Percentiles rank a stretch among this genome's conserved stretches.
Conservation (phyloP, 306 rosid species). For the Ormosia semicastrata region DNA sequence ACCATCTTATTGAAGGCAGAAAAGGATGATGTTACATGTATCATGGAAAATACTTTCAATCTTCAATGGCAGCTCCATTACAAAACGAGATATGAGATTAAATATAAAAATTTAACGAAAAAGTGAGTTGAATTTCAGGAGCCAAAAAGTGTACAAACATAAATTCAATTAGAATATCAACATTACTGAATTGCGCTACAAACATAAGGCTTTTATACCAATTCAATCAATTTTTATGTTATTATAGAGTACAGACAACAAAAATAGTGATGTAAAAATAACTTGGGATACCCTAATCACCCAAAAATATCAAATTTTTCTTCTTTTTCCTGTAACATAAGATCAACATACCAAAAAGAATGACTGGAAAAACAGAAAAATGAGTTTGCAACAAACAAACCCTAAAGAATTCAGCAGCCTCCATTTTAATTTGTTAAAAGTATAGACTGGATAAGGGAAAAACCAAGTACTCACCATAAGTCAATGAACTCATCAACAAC, state of each 20-base stretch:
- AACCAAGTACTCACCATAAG: constrained; percentile 71
- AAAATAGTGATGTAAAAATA: not conserved
- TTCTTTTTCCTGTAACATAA: not conserved
- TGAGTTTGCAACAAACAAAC: not conserved
- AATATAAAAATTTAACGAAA: too few species aligned
- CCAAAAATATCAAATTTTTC: not conserved
- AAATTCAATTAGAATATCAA: not conserved
- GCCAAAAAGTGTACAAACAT: not conserved
- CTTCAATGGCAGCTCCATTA: too few species aligned
- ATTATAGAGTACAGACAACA: not conserved
- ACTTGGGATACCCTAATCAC: constrained; percentile 1
- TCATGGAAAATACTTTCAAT: too few species aligned
- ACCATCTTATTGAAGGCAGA: too few species aligned
- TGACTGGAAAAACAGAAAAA: not conserved
- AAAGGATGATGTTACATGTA: too few species aligned
- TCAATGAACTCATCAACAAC: constrained; percentile 96
- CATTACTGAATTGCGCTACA: not conserved
- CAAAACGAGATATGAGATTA: too few species aligned
- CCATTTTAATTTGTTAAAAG: not conserved
- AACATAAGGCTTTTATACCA: not conserved
- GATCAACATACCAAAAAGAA: constrained; percentile 14
- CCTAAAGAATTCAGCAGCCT: constrained; percentile 9
- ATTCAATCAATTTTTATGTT: not conserved
- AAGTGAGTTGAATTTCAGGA: not conserved
- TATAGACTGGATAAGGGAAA: not conserved